Percentiles rank a stretch among this genome's conserved stretches.
Conservation (phyloP, 2,329 filamentous ascomycete species). For the Clarireedia monteithiana region DNA sequence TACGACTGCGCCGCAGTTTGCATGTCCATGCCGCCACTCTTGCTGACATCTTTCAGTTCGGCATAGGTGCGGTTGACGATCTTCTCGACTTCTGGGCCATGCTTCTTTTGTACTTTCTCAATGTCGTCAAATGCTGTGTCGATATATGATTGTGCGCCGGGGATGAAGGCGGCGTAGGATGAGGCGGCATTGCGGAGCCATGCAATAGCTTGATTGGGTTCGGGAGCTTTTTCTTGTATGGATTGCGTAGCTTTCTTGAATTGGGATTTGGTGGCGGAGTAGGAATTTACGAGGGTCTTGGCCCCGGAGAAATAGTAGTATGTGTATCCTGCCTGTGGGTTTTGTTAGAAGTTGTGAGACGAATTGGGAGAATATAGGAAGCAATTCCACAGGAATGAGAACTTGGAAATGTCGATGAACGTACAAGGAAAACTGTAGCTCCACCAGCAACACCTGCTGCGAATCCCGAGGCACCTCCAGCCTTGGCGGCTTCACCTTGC, state of each 20-base stretch:
- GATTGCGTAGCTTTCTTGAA: conserved; percentile 52
- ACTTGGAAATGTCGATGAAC: background rate
- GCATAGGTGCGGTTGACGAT: conserved; percentile 61
- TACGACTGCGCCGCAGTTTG: conserved; percentile 54
- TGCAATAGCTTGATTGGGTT: conserved; percentile 57
- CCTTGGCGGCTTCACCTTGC: conserved; percentile 17
- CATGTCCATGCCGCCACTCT: conserved; percentile 48
- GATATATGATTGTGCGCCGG: conserved; percentile 61
- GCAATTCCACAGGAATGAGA: background rate
- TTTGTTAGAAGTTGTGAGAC: background rate
- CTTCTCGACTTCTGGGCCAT: conserved; percentile 61
- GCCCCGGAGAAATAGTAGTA: conserved; percentile 46
- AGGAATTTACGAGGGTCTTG: conserved; percentile 37
- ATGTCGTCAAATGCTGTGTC: conserved; percentile 64
- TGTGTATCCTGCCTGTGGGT: conserved; percentile 35
- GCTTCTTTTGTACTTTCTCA: conserved; percentile 58
- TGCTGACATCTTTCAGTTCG: conserved; percentile 55
- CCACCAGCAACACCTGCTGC: conserved; percentile 43
- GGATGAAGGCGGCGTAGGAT: conserved; percentile 64
- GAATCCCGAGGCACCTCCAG: conserved; percentile 32
- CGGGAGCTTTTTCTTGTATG: conserved; percentile 54
- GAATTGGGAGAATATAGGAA: no score
- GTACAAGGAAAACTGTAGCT: conserved; percentile 34
- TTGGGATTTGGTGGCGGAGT: conserved; percentile 50
- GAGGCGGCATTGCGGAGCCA: conserved; percentile 59